These are phyloP conservation scores for Fusarium acutatum DNA, from an alignment of 2,329 filamentous ascomycete genomes.

Conservation along the genomic window DNA sequence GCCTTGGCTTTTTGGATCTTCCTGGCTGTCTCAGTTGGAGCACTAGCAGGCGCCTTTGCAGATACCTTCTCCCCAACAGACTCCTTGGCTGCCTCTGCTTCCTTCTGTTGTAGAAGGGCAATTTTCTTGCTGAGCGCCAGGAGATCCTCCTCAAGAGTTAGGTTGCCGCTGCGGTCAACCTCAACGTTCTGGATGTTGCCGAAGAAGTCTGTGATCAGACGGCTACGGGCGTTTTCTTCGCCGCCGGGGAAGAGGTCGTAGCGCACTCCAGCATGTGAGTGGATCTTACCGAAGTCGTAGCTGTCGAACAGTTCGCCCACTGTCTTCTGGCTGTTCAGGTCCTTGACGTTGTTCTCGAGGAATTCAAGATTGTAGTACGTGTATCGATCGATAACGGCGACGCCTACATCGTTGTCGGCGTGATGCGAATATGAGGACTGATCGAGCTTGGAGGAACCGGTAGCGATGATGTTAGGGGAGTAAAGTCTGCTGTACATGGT, in stretches of 20 bases:
- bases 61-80: constrained; percentile 35
- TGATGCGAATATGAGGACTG: constrained; percentile 98
- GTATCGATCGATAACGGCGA: constrained; percentile 97
- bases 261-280: constrained; percentile 88
- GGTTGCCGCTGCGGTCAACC: constrained; percentile 71
- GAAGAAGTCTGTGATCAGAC: constrained; percentile 95
- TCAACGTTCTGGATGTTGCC: constrained; percentile 98
- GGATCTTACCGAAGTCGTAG: constrained; percentile 94
- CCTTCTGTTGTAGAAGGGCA: constrained; percentile 59
- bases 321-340: constrained; percentile 86
- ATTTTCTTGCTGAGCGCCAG: constrained; percentile 77
- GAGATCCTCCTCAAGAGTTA: constrained; percentile 75
- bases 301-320: constrained; percentile 95
- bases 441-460: constrained; percentile 94
- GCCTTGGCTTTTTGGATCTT: constrained; percentile 60
- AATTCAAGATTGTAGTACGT: constrained; percentile 99
- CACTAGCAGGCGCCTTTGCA: constrained; percentile 42
- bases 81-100: constrained; percentile 53
- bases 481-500: constrained; percentile 99
- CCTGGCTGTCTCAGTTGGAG: constrained; percentile 40
- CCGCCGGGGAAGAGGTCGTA: constrained; percentile 96
- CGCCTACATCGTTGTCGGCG: constrained; percentile 96
- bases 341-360: constrained; percentile 87
- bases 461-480: constrained; percentile 97
- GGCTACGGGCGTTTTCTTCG: constrained; percentile 76